phyloP scores from a whole-genome alignment of 2,329 filamentous ascomycete species.

The Calonectria honghensis region DNA sequence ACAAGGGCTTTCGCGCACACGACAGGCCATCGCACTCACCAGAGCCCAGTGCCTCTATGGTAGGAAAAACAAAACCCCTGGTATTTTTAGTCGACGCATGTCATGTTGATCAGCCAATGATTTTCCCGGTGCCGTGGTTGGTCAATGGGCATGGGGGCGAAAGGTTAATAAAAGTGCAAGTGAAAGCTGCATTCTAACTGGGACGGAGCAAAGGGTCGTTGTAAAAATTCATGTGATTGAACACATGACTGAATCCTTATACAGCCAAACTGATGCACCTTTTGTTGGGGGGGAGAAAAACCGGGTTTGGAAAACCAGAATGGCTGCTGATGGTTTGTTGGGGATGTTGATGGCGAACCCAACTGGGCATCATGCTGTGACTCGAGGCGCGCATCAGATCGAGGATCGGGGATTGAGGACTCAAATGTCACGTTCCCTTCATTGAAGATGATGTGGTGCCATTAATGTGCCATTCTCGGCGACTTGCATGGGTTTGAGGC shows the following conservation, averaged over 20 bases:
- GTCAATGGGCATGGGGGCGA: slow-evolving; percentile 4
- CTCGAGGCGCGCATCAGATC: background rate
- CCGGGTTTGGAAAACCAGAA: background rate
- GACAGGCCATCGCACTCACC: background rate
- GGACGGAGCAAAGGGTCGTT: background rate
- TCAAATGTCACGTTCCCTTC: background rate
- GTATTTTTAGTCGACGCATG: background rate
- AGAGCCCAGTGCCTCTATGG: background rate
- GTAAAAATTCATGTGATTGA: background rate
- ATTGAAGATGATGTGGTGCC: background rate
- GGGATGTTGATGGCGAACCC: background rate
- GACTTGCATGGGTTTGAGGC: background rate
- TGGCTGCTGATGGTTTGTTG: background rate
- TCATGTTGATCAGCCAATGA: background rate
- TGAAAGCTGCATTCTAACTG: background rate
- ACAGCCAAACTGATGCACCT: background rate
- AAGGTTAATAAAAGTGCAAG: slow-evolving; percentile 2
- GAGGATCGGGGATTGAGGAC: background rate
- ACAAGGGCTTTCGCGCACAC: background rate
- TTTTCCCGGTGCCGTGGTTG: background rate
- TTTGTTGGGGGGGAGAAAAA: background rate
- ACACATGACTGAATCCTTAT: background rate
- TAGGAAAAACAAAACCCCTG: background rate
- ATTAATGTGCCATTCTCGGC: background rate
- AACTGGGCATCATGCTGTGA: background rate